Evolutionary conservation across 495 filamentous ascomycete species (phyloP).

Genomic region (Penicillium dipodomyicola): DNA sequence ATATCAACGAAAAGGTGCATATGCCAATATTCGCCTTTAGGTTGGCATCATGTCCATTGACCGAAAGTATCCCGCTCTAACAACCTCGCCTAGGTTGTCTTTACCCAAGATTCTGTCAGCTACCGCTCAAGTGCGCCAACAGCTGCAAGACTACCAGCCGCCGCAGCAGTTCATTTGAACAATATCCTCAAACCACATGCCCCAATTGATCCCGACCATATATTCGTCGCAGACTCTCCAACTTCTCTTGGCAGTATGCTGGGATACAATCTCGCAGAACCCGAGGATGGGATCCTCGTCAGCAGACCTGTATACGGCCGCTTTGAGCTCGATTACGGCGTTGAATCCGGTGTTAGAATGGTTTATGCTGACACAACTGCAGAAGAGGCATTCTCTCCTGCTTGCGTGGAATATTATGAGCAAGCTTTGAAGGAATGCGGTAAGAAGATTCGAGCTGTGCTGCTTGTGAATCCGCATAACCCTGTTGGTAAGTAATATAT

Average conservation of each 20-base stretch:
- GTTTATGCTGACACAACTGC: conserved; percentile 34
- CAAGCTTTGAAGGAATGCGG: conserved; percentile 21
- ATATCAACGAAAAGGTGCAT: conserved; percentile 34
- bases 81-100: conserved; percentile 22
- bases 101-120: conserved; percentile 30
- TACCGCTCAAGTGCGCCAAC: conserved; percentile 33
- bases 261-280: conserved; percentile 42
- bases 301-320: conserved; percentile 42
- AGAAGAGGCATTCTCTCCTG: conserved; percentile 31
- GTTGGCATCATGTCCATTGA: background rate
- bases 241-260: conserved; percentile 37
- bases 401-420: conserved; percentile 34
- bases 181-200: conserved; percentile 33
- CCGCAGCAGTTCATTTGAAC: conserved; percentile 39
- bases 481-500: conserved; percentile 34
- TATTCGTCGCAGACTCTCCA: conserved; percentile 40
- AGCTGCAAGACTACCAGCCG: conserved; percentile 27
- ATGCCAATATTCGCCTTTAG: background rate
- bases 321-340: conserved; percentile 41
- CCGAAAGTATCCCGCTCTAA: background rate
- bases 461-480: conserved; percentile 45
- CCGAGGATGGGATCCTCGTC: conserved; percentile 45
- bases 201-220: conserved; percentile 33
- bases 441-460: conserved; percentile 24
- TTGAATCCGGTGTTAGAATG: conserved; percentile 35